Evolutionary conservation across 108 stramenopile species (phyloP).

Genomic region (Conticribra guillardii): DNA sequence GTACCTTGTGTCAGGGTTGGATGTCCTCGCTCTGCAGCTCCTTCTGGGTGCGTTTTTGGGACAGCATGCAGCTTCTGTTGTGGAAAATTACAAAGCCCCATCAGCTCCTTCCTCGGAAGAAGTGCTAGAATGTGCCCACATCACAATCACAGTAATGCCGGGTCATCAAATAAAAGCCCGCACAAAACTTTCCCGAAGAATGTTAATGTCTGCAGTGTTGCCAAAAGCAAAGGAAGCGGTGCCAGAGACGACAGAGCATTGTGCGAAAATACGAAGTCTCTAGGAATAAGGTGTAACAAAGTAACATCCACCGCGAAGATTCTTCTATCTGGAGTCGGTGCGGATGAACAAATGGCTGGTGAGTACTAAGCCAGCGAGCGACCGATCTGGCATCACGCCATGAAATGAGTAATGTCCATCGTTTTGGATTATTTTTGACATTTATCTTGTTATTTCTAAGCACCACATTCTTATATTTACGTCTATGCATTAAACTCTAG

Average conservation of each 20-base stretch:
- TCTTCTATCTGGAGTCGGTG: constrained; percentile 92
- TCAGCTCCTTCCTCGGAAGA: constrained; percentile 46
- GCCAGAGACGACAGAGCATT: no score
- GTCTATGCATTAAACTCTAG: no score
- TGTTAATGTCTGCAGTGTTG: background rate
- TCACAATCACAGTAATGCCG: constrained; percentile 9
- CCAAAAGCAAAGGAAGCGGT: background rate
- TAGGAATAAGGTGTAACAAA: background rate
- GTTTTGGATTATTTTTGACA: no score
- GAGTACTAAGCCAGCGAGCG: no score
- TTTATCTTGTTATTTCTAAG: no score
- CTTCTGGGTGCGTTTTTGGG: constrained; percentile 39
- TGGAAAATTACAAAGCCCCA: constrained; percentile 47
- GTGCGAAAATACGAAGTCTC: background rate
- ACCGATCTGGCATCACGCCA: no score
- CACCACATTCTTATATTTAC: no score
- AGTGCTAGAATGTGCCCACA: constrained; percentile 31
- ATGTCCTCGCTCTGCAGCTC: constrained; percentile 29
- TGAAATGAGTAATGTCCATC: no score
- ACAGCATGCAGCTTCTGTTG: constrained; percentile 50
- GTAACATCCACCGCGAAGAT: constrained; percentile 49
- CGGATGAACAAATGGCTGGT: constrained; percentile 93
- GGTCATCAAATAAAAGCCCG: constrained; percentile 1
- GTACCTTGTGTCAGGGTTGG: constrained; percentile 24
- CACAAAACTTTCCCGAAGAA: constrained; percentile 5